Percentiles rank a stretch among this genome's conserved stretches.
Conservation (phyloP, 306 rosid genomes). For the Cicer judaicum region DNA sequence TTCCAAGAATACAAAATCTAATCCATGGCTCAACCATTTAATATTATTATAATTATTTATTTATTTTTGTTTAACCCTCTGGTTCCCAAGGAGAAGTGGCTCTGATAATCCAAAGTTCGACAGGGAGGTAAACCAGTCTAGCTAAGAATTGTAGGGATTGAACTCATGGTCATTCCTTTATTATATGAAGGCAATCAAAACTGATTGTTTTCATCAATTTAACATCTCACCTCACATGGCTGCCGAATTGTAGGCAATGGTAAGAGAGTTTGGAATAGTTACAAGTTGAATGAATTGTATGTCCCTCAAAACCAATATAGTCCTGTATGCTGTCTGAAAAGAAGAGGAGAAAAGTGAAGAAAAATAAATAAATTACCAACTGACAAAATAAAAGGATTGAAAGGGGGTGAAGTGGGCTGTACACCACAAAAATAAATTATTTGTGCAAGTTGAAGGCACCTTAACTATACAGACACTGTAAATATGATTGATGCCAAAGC, state of each 20-base stretch:
- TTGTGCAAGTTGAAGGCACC: neutral
- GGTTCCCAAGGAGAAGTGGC: neutral
- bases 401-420: slow-evolving; percentile 4
- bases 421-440: slow-evolving; percentile 15
- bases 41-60: neutral
- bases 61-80: neutral
- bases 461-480: slow-evolving; percentile 26
- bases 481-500: slow-evolving; percentile 12
- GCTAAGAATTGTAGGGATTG: slow-evolving; percentile 5
- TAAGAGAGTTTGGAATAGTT: slow-evolving; percentile 62
- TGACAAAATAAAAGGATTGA: slow-evolving; percentile 21
- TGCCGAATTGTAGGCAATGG: slow-evolving; percentile 74
- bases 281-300: slow-evolving; percentile 39
- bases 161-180: slow-evolving; percentile 16
- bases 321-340: slow-evolving; percentile 63
- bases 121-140: neutral
- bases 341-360: neutral
- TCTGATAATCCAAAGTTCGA: neutral
- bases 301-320: slow-evolving; percentile 57
- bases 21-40: slow-evolving; percentile 14
- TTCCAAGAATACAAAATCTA: slow-evolving; percentile 36
- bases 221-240: slow-evolving; percentile 63
- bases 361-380: slow-evolving; percentile 17
- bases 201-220: slow-evolving; percentile 13
- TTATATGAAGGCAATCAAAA: slow-evolving; percentile 31